Conservation (phyloP, 78 protist species). For the Acrasis kona region DNA sequence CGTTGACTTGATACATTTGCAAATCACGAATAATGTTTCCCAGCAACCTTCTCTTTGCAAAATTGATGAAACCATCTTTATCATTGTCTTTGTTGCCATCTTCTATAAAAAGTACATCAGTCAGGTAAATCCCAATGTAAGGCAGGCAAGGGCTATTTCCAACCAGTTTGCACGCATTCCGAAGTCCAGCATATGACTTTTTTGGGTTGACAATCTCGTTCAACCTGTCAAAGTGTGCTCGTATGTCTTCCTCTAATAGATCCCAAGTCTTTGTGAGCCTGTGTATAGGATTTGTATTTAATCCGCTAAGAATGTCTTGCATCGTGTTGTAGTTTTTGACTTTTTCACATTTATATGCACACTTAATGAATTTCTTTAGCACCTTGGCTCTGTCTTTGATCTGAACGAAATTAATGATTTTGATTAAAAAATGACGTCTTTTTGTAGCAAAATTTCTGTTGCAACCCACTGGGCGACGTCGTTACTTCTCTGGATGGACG, state of each 20-base stretch:
- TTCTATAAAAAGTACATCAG: slow-evolving; percentile 12
- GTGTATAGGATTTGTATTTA: not conserved
- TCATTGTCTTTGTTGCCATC: slow-evolving; percentile 2
- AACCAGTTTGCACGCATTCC: not conserved
- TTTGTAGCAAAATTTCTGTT: too few species aligned
- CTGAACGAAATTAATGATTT: too few species aligned
- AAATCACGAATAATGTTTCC: not conserved
- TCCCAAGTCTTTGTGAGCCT: not conserved
- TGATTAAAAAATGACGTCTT: too few species aligned
- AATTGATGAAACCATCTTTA: not conserved
- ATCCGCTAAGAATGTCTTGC: not conserved
- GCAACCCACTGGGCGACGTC: too few species aligned
- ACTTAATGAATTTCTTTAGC: too few species aligned
- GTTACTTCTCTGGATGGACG: too few species aligned
- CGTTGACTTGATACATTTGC: not conserved
- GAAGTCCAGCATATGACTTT: not conserved
- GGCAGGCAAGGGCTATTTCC: not conserved
- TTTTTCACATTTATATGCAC: too few species aligned
- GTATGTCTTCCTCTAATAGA: not conserved
- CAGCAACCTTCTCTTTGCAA: not conserved
- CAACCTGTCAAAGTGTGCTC: not conserved
- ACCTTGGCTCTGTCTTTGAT: too few species aligned
- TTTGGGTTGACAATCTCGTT: not conserved
- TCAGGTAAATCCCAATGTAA: slow-evolving; percentile 14
- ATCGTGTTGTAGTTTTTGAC: not conserved